These are phyloP conservation scores for Quercus gilva DNA, from an alignment of 306 rosid species.

Conservation along the genomic window DNA sequence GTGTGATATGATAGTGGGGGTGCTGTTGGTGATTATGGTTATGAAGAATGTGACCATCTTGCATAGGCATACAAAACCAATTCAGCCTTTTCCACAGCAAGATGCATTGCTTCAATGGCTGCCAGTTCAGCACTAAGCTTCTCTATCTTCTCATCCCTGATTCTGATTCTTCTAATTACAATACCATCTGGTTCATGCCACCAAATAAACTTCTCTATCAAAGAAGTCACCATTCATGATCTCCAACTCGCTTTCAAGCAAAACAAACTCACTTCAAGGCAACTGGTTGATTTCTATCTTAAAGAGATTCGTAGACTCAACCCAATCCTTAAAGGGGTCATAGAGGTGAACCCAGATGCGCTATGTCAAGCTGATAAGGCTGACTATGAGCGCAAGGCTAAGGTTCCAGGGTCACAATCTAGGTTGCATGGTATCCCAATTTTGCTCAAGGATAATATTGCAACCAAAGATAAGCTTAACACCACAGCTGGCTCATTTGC, in stretches of 20 bases:
- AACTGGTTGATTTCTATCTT: constrained; percentile 58
- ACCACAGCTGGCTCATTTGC: constrained; percentile 69
- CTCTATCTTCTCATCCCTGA: neutral
- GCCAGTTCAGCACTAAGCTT: neutral
- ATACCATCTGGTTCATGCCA: neutral
- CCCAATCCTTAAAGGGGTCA: constrained; percentile 38
- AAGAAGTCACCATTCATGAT: constrained; percentile 52
- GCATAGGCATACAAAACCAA: too few relatives aligned
- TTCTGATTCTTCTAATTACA: neutral
- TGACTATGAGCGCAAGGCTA: constrained; percentile 30
- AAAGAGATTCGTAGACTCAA: constrained; percentile 37
- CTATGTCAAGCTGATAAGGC: constrained; percentile 46
- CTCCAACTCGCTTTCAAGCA: constrained; percentile 49
- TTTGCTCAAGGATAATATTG: constrained; percentile 62
- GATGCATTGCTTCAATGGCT: constrained; percentile 17
- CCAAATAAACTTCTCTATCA: constrained; percentile 21
- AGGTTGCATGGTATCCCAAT: constrained; percentile 62
- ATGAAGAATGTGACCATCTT: too few relatives aligned
- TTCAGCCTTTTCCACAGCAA: too few relatives aligned
- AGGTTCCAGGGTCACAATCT: constrained; percentile 12
- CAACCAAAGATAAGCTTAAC: constrained; percentile 64
- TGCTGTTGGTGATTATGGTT: too few relatives aligned
- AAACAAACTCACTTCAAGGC: constrained; percentile 51
- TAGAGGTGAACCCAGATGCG: constrained; percentile 68
- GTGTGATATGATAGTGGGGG: too few relatives aligned